Evolutionary conservation across 257 asterid species (phyloP).

Genomic region (Jaltomata sinuosa): DNA sequence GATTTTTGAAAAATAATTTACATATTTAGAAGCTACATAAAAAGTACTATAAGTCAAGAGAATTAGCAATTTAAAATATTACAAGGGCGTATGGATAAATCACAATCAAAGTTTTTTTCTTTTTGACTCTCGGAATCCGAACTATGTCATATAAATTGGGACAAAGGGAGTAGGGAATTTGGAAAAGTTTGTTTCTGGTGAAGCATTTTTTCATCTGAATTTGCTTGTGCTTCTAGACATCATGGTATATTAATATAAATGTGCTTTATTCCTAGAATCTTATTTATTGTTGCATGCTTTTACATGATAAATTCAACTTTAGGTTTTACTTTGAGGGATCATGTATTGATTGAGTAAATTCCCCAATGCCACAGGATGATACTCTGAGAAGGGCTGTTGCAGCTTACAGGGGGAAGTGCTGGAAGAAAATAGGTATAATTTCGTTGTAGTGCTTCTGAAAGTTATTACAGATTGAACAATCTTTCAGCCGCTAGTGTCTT

Average conservation of each 20-base stretch:
- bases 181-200: not conserved
- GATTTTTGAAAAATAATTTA: no score
- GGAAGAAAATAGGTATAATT: constrained; percentile 89
- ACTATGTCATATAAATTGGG: no score
- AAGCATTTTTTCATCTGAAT: not conserved
- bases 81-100: no score
- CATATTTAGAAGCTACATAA: no score
- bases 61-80: no score
- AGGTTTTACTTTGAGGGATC: not conserved
- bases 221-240: not conserved
- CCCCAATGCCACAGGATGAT: constrained; percentile 46
- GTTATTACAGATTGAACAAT: not conserved
- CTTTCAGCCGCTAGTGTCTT: not conserved
- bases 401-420: constrained; percentile 68
- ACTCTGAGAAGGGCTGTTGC: constrained; percentile 72
- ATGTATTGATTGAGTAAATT: not conserved
- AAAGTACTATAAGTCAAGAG: no score
- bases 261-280: not conserved
- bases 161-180: no score
- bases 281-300: not conserved
- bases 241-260: not conserved
- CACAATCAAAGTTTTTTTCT: no score
- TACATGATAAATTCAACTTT: not conserved
- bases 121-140: no score
- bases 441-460: not conserved